Base-by-base conservation (phyloP, 2,329 filamentous ascomycete genomes). In the Colletotrichum plurivorum region DNA sequence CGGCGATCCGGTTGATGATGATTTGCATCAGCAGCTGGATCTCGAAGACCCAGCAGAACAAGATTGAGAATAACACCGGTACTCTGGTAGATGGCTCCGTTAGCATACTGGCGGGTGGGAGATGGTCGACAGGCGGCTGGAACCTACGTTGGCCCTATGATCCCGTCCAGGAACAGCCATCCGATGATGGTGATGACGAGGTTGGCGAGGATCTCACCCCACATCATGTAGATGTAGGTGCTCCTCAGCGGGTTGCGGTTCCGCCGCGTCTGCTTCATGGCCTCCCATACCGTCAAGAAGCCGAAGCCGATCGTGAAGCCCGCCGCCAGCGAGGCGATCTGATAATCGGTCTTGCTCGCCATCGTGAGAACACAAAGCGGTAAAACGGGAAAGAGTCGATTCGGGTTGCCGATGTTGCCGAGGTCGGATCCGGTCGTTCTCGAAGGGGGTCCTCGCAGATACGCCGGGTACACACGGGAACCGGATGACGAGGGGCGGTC, bases 1-100 rank as follows among this genome's bases (percentile, higher is more conserved):
- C 80, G 0, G 82, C 79, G 22, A 87, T 84, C 61, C 86, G 82
- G 71, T 88, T 88, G 74, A 87, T 83, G 71, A 88, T 87, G 54
- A 88, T 88, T 71, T 88, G 85, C 77, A 87, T 81, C 2, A 88
- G 72, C 2, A 87, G 76, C 68, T 88, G 86, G 15, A 87, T 81
- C 67, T 85, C 77, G 27, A 84, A 79, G 0, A 81, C 78, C 82
- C 84, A 84, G 69, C 83, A 68, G 64, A 80, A 72, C 0, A 81
- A 69, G 43, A 82, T 77, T 39, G 80, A 80, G 66, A 82, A 80
- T 5, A 81, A 67, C 0, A 80, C 73, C 0, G 77, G 76, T 1
- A 80, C 63, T 2, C 79, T 80, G 27, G 18, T 13, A 20, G 5
- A 13, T 54, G 25, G 54, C 18, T 48, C 16, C 46, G 3, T n/a